Base-by-base conservation (phyloP, 768 basidiomycete species). In the Gloeostereum incarnatum region DNA sequence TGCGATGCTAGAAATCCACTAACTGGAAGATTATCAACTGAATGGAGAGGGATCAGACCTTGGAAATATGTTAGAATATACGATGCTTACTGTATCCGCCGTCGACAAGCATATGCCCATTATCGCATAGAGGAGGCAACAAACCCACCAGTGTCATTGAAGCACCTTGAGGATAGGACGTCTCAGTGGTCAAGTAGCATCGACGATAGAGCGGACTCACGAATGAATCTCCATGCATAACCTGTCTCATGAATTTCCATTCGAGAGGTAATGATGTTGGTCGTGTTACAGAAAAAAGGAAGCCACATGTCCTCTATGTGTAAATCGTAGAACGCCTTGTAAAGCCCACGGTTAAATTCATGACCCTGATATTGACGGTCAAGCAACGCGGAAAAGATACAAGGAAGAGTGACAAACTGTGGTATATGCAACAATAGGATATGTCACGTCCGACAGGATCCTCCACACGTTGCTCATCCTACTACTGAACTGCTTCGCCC, bases 271-370 rank as follows among this genome's bases (percentile, higher is more conserved):
- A 82, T 91, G 56, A 99, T 96, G 50, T 97, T 97, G 14, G 96
- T 94, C 2, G 94, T 89, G 51, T 98, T 98, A 61, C 92, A 96
- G 61, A 94, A 98, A 64, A 78, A 97, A 3, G 94, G 96, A 5
- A 99, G 68, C 96, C 94, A 98, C 87, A 96, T 94, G 60, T 96
- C 93, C 59, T 91, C 86, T 27, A 90, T 90, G 49, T 97, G 92
- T 29, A 92, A 75, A 57, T 89, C 90, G 49, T 91, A 94, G 56
- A 96, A 94, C 13, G 87, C 78, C 75, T 94, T 93, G 66, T 91
- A 98, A 41, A 98, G 79, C 5, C 84, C 78, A 31, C 96, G 77
- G 59, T 99, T 96, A 59, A 96, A 92, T 58, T 93, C 88, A 44
- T 92, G 89, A 2, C 88, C 88, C 90, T 94, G 45, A 3, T 20